A percentile compares a stretch with the other conserved stretches of the same genome.
Evolutionary conservation across 441 rosid genomes (phyloP).

Genomic region (Brassica hybrid): DNA sequence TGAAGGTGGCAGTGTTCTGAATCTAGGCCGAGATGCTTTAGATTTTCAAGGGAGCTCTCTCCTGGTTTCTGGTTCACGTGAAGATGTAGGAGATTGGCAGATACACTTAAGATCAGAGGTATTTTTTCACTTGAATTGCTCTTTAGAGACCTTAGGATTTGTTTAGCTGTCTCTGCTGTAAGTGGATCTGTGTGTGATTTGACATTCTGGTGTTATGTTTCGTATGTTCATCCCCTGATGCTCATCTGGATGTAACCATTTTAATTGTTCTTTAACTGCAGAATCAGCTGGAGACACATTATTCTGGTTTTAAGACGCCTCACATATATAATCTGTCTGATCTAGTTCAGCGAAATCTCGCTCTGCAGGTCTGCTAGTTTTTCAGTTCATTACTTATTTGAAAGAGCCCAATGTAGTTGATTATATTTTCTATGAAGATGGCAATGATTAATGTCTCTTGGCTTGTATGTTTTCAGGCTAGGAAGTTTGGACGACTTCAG

Average conservation of each 20-base stretch:
- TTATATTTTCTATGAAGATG: neutral
- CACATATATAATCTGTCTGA: conserved; percentile 93
- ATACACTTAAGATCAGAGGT: conserved; percentile 84
- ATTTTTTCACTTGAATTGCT: conserved; percentile 26
- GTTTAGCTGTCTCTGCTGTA: conserved; percentile 4
- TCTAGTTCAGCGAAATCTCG: conserved; percentile 81
- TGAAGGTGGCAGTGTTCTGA: conserved; percentile 80
- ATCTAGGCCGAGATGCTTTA: conserved; percentile 52
- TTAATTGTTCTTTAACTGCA: conserved; percentile 43
- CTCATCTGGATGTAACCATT: conserved; percentile 37
- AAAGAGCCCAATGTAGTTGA: neutral
- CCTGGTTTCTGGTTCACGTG: conserved; percentile 83
- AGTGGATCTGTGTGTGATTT: conserved; percentile 16
- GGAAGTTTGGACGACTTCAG: conserved; percentile 66
- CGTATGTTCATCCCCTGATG: conserved; percentile 25
- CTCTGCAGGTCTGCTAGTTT: conserved; percentile 63
- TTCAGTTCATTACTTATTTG: conserved; percentile 25
- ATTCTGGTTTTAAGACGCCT: conserved; percentile 91
- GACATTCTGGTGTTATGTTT: conserved; percentile 15
- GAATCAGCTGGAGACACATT: conserved; percentile 81
- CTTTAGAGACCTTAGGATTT: conserved; percentile 2
- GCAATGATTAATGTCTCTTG: conserved; percentile 16
- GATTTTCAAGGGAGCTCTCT: conserved; percentile 60
- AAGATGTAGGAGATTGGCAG: conserved; percentile 88
- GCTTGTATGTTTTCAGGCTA: conserved; percentile 55